Evolutionary conservation across 2,329 filamentous ascomycete genomes (phyloP).

Genomic region (Furcasterigmium sp.): DNA sequence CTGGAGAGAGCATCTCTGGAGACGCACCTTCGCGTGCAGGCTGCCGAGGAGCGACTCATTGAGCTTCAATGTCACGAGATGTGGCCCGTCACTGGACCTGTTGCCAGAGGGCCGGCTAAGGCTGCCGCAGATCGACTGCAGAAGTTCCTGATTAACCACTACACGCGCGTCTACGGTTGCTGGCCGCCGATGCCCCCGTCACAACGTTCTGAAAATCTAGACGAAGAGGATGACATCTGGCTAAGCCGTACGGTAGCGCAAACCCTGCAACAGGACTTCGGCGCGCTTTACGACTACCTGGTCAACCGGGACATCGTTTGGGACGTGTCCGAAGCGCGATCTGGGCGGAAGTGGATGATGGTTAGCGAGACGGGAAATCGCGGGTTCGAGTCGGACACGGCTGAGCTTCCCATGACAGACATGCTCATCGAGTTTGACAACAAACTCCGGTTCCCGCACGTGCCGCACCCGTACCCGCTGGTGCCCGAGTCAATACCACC

Average conservation of each 20-base stretch:
- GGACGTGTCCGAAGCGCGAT: conserved; percentile 57
- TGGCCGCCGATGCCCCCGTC: conserved; percentile 50
- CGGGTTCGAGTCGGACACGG: conserved; percentile 42
- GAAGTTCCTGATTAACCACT: conserved; percentile 55
- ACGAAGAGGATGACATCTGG: conserved; percentile 46
- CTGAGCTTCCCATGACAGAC: conserved; percentile 59
- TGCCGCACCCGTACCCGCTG: conserved; percentile 62
- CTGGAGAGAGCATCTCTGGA: conserved; percentile 58
- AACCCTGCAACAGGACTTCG: conserved; percentile 60
- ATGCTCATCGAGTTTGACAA: conserved; percentile 63
- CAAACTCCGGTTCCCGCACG: conserved; percentile 56
- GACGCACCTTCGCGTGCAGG: conserved; percentile 55
- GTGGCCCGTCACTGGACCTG: conserved; percentile 41
- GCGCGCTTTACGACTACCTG: conserved; percentile 64
- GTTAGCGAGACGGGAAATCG: conserved; percentile 38
- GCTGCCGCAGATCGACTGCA: conserved; percentile 55
- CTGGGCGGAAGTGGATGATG: conserved; percentile 62
- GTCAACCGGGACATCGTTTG: conserved; percentile 63
- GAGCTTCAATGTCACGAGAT: conserved; percentile 57
- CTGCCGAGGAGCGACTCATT: conserved; percentile 55
- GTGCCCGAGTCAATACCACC: conserved; percentile 49
- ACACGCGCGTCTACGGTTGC: conserved; percentile 47
- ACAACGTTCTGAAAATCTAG: conserved; percentile 2
- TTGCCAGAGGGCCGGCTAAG: conserved; percentile 35
- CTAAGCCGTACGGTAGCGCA: conserved; percentile 53